These are phyloP conservation scores for Penicillium sp. DNA, from an alignment of 2,329 filamentous ascomycete genomes.

Conservation along the genomic window DNA sequence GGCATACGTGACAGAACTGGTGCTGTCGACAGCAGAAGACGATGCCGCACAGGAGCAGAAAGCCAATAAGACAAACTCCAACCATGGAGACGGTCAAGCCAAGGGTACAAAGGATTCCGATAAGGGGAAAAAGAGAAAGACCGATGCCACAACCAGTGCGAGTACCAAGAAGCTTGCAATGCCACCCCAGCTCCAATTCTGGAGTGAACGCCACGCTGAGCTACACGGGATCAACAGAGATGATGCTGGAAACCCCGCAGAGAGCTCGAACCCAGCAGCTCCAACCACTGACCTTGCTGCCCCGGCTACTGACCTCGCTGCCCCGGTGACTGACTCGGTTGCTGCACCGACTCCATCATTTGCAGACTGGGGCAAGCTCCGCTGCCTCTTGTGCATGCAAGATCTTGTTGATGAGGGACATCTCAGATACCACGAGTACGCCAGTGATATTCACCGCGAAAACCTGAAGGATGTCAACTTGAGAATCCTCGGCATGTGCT, in stretches of 20 bases:
- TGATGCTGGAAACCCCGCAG: slow-evolving; percentile 25
- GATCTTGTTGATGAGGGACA: slow-evolving; percentile 57
- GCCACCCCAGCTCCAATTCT: slow-evolving; percentile 67
- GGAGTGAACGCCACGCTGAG: slow-evolving; percentile 69
- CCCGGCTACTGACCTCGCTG: background rate
- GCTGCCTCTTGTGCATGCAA: slow-evolving; percentile 63
- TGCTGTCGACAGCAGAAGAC: slow-evolving; percentile 56
- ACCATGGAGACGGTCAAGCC: slow-evolving; percentile 25
- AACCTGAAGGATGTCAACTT: background rate
- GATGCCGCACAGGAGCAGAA: slow-evolving; percentile 31
- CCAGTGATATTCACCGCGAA: background rate
- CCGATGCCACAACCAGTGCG: slow-evolving; percentile 40
- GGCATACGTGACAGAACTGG: slow-evolving; percentile 66
- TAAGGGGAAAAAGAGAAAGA: slow-evolving; percentile 50
- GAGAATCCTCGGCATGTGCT: background rate
- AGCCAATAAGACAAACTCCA: slow-evolving; percentile 17
- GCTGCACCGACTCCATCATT: slow-evolving; percentile 56
- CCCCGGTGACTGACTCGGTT: background rate
- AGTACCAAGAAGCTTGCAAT: slow-evolving; percentile 51
- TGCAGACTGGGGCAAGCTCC: slow-evolving; percentile 57
- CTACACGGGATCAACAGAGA: slow-evolving; percentile 55
- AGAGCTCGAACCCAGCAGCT: slow-evolving; percentile 28
- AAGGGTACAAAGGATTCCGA: slow-evolving; percentile 43
- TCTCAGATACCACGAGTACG: slow-evolving; percentile 52
- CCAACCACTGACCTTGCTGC: background rate